Conservation (phyloP, 768 basidiomycete genomes). For the Mycena haematopus region DNA sequence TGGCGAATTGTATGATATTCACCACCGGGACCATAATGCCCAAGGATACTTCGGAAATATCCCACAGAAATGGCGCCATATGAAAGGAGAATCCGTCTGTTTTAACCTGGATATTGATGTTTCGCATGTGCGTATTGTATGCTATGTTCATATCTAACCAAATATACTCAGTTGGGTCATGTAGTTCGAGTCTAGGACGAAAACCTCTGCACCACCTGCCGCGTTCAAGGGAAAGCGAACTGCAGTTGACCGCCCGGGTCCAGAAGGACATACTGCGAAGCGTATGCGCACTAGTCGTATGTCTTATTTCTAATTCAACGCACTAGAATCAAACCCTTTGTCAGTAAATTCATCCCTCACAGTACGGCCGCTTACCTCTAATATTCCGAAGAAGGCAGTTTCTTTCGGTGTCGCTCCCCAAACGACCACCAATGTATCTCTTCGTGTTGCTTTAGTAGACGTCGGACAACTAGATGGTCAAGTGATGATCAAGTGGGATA, state of each 20-base stretch:
- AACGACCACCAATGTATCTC: neutral
- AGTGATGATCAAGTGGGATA: neutral
- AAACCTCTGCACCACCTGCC: neutral
- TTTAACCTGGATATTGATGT: slow-evolving; percentile 9
- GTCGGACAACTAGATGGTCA: neutral
- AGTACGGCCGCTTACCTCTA: neutral
- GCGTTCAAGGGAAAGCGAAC: neutral
- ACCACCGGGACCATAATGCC: neutral
- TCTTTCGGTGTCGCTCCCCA: neutral
- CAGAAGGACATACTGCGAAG: neutral
- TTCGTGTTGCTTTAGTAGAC: neutral
- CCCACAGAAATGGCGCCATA: slow-evolving; percentile 2
- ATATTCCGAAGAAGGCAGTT: neutral
- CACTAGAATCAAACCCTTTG: neutral
- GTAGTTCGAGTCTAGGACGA: neutral
- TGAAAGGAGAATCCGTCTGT: slow-evolving; percentile 4
- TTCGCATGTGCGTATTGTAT: neutral
- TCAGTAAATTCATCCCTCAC: neutral
- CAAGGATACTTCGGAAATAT: neutral
- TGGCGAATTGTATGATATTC: slow-evolving; percentile 1
- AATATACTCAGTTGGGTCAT: neutral
- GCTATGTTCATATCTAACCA: neutral
- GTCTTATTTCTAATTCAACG: neutral
- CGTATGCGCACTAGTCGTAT: neutral
- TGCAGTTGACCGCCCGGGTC: neutral